Evolutionary conservation across 1,139 yeast species (phyloP), one percentile per base, ranked within the genome.

Genomic region (Yamadazyma siamensis): DNA sequence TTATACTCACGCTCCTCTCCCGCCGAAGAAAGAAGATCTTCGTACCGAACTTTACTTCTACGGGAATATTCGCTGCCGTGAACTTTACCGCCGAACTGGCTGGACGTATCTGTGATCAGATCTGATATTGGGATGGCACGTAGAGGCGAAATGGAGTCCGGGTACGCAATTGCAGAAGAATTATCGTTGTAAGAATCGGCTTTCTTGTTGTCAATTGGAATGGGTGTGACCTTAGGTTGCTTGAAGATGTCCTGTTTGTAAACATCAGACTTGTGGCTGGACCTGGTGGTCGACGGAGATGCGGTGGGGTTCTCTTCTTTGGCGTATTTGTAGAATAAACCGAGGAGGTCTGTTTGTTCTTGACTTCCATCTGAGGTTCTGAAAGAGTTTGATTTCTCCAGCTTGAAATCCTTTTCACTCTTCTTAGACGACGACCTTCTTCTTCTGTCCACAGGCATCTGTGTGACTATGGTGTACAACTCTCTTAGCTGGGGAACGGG

Each of bases 1-100:
- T 79, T 69, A 41, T 74, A 66, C 51, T 85, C 94, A 38, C 74
- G 72, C 27, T 61, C 61, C 41, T 70, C 72, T 36, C 57, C 60
- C 10, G 9, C 20, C 10, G 20, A 18, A 18, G 20, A 18, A n/a
- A n/a, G 35, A 23, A 42, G 42, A 28, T 49, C 48, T 39, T 58
- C 65, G 28, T 47, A 42, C 15, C 35, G 38, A n/a, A n/a, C n/a
- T n/a, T n/a, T n/a, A n/a, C n/a, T n/a, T n/a, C n/a, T n/a, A n/a
- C n/a, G n/a, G n/a, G n/a, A n/a, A n/a, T n/a, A n/a, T n/a, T n/a
- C n/a, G n/a, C n/a, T n/a, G n/a, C n/a, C n/a, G n/a, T n/a, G n/a
- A n/a, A n/a, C n/a, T n/a, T n/a, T n/a, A 18, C 10, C 9, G 10
- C 20, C 20, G 10, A 18, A 10, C 7, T 7, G 10, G 10, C 10